Base-by-base conservation (phyloP, 2,329 filamentous ascomycete species). In the Gremmenia infestans region DNA sequence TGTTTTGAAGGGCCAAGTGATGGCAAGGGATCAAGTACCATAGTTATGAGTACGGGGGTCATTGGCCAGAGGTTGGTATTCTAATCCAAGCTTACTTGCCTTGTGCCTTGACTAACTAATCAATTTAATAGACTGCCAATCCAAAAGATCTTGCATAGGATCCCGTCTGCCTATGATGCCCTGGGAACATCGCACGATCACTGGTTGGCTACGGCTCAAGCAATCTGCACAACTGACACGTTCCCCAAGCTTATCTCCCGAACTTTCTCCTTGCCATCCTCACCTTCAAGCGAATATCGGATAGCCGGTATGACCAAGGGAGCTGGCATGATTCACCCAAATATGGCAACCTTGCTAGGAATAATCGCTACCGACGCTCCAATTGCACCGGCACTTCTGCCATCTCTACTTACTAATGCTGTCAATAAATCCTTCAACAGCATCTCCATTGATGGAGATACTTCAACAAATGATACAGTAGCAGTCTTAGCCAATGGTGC, bases 11-110 rank as follows among this genome's bases (percentile, higher is more conserved):
- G 71, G 45, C 71, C 72, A 50, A 69, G 70, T 46, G 75, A 76
- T 63, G 74, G 73, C 11, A 71, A 73, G 45, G 75, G 78, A 48
- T 76, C 80, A 39, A 80, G 78, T 63, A 94, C 90, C n/a, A 79
- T 99, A 48, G 93, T 97, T 59, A 97, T 99, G 94, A 97, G 91
- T 71, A 99, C 94, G 2, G 94, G 94, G 53, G 94, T 99, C 46
- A 99, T 99, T 70, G 94, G 94, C 8, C 93, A 97, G 74, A 85
- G 89, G 86, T 87, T 71, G 6, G 53, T 23, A 32, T 9, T 45
- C 37, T 36, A 17, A 45, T 58, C 23, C 4, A 11, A 48, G 9
- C 53, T 40, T 54, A 35, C 25, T 40, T 45, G 35, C 40, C 15
- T 12, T 11, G 23, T 43, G 35, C 40, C 15, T 12, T 11, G 35